Base-by-base conservation (phyloP, 345 rosid species). In the Odontarrhena argentea region DNA sequence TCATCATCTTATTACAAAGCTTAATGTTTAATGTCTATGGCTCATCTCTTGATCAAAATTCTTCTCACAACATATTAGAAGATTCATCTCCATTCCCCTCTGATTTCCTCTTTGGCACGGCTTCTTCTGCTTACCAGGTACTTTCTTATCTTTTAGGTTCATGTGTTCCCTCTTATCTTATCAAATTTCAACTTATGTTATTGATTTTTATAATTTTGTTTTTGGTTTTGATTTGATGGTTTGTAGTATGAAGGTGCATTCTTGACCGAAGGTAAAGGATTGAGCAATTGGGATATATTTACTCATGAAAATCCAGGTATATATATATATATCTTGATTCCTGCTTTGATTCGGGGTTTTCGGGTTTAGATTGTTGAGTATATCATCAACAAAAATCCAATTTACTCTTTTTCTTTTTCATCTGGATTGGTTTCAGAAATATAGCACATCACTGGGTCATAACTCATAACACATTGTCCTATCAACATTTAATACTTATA, bases 121-220 rank as follows among this genome's bases (percentile, higher is more conserved):
- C 97, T 4, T 82, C 96, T 57, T 88, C 96, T 63, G 82, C 96
- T 30, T 86, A 86, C 63, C 93, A 90, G 88, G 92, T 87, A 55
- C 44, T 36, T 43, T 37, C 7, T 37, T 30, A 12, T 1, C 15
- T n/a, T 55, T 51, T 28, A 2, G 0, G 4, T 28, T 3, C 32
- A 4, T 2, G 6, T 32, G 36, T 4, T 32, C 6, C 6, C 4
- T 32, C 10, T 30, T 42, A 49, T 40, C 0, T 41, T 64, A 0
- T 11, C 10, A 1, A 36, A 49, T 35, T 37, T 32, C 18, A 8
- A 9, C 2, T 2, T 3, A 14, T 15, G 1, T 35, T 14, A 58
- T 7, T 25, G 26, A 30, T 41, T 14, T n/a, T 15, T 36, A 0
- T 35, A 15, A 1, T 4, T 26, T 64, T 58, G n/a, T 35, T 42